phyloP scores from a whole-genome alignment of 2,329 filamentous ascomycete species.

The Fusarium illudens region DNA sequence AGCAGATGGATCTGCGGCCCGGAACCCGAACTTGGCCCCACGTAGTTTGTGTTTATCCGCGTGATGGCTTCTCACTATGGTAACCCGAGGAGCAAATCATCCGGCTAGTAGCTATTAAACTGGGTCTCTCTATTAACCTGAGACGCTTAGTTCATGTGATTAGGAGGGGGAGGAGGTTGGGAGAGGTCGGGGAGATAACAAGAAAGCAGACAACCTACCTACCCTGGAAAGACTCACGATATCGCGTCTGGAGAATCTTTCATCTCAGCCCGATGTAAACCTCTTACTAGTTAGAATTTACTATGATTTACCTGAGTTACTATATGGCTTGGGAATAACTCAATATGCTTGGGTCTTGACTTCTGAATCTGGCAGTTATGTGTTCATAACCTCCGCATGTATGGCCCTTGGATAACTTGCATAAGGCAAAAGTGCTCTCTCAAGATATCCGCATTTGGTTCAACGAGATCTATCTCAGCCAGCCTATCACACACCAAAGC shows the following conservation, averaged over 20 bases:
- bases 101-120: background rate
- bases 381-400: background rate
- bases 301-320: background rate
- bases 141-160: background rate
- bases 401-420: background rate
- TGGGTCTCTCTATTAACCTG: background rate
- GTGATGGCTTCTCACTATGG: background rate
- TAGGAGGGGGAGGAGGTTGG: background rate
- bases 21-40: background rate
- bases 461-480: no score
- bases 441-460: background rate
- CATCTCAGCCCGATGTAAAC: no score
- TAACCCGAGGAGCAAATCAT: background rate
- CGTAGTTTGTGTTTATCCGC: background rate
- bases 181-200: background rate
- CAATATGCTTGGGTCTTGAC: accelerated
- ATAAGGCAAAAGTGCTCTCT: background rate
- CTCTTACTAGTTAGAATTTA: no score
- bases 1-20: background rate
- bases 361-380: no score
- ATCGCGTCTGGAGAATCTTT: no score
- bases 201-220: background rate
- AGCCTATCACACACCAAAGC: background rate
- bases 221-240: background rate
- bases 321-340: background rate